Evolutionary conservation across 1,284 basidiomycete genomes (phyloP), one percentile per base, ranked within the genome.

Genomic region (Sparassis latifolia): DNA sequence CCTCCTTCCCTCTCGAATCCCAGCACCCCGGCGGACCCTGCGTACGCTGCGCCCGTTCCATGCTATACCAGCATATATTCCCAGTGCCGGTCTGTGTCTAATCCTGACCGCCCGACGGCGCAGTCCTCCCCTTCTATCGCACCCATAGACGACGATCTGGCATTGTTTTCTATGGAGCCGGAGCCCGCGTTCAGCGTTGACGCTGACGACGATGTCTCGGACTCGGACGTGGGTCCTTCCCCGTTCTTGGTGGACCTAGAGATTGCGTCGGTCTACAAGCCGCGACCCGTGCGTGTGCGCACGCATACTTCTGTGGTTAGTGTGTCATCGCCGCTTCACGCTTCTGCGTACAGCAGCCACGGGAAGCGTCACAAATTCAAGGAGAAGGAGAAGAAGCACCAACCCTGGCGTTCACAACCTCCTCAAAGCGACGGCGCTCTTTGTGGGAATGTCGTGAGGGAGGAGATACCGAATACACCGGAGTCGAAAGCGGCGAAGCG

Each of bases 211-310:
- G 49, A 56, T 20, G 49, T 51, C 6, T 4, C 47, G 28, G 52
- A 55, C 2, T 39, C 27, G 32, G 49, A 55, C 30, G 58, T 55
- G 2, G 32, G n/a, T 46, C 27, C 46, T 5, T 40, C 38, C 10
- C 48, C 65, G 31, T 66, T 75, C 51, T 64, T 71, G 10, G 64
- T 82, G 48, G 78, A 80, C 59, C 74, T 89, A 51, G 82, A 84
- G 59, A 87, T 87, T 44, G 68, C 77, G 1, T 73, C 79, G 1
- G 85, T 88, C 3, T 86, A 79, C 68, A 87, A 87, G 58, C 85
- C 85, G 2, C 77, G 82, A 2, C 83, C 84, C 1, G 66, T 77
- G 55, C 80, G 77, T 50, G 71, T 72, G 12, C 77, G 77, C 4
- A 48, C 54, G 2, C 61, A 57, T 9, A 62, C 63, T 42, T 58